These are phyloP conservation scores for Mycena kentingensis DNA, from an alignment of 768 basidiomycete species.

Conservation along the genomic window DNA sequence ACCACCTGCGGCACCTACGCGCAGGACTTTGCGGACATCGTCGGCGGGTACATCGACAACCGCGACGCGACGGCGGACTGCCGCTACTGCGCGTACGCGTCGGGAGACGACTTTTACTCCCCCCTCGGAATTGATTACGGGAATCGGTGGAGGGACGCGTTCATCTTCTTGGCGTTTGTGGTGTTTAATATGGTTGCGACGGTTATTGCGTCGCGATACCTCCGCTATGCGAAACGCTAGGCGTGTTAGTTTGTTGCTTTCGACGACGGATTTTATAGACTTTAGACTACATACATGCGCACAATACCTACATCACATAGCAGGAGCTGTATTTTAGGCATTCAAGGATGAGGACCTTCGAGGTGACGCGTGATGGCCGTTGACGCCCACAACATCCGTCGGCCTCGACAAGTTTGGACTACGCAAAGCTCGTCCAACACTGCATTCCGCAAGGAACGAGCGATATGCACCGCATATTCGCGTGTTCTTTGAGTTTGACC, in stretches of 20 bases:
- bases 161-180: constrained; percentile 66
- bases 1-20: constrained; percentile 78
- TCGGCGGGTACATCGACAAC: constrained; percentile 79
- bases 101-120: constrained; percentile 70
- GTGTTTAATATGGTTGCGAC: constrained; percentile 72
- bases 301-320: no score
- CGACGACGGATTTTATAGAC: background rate
- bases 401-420: no score
- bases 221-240: constrained; percentile 71
- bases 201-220: constrained; percentile 67
- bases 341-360: no score
- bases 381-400: no score
- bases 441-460: no score
- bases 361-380: no score
- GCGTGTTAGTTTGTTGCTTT: no score
- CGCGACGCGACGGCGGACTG: constrained; percentile 60
- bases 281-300: background rate
- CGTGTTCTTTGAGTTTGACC: no score
- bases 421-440: no score
- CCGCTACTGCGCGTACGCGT: constrained; percentile 69
- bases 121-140: constrained; percentile 68
- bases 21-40: constrained; percentile 55
- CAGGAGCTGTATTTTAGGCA: no score
- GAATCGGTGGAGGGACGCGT: constrained; percentile 68
- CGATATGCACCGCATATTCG: no score